Evolutionary conservation across 768 basidiomycete species (phyloP), one percentile per base, ranked within the genome.

Genomic region (Fomitopsis serialis): DNA sequence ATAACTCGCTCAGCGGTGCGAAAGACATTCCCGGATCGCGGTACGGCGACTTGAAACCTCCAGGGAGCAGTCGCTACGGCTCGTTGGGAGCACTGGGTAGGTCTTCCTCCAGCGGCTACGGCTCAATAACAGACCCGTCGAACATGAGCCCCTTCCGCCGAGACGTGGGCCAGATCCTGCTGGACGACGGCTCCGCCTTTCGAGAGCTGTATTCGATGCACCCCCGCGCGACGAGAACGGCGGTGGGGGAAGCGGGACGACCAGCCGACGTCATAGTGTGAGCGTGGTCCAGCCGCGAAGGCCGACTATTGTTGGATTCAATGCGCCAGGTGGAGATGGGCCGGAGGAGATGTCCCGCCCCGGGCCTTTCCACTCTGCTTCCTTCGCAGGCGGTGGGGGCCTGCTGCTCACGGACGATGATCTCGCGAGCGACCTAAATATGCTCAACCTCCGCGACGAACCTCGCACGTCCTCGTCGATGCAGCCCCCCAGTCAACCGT

Each of bases 141-240:
- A 92, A 92, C 66, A 87, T 89, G 79, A 84, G 81, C 58, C 91
- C 90, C 0, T 92, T 93, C 65, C 80, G 89, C n/a, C 74, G 90
- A 22, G 89, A 93, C 66, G 86, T 92, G 17, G 82, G 81, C 6
- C 82, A 87, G 68, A 89, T 92, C 53, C 68, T 91, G 34, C 68
- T 85, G 46, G 87, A 90, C 61, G 88, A 91, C 52, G 82, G 80
- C 3, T 79, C 83, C 0, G 82, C 83, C 0, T 80, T 89, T 59
- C 75, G 85, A 32, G 86, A 89, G 57, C 74, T 90, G 3, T 91
- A 88, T 88, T 81, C 84, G n/a, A 79, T 79, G 75, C 73, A 82
- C 54, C 80, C 78, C 82, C 78, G 3, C 74, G 78, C 34, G 84
- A 84, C 55, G 82, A 86, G 66, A 80, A 78, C 45, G 82, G 80